Evolutionary conservation across 805 yeast species (phyloP).

Genomic region (Cephaloascus albidus): DNA sequence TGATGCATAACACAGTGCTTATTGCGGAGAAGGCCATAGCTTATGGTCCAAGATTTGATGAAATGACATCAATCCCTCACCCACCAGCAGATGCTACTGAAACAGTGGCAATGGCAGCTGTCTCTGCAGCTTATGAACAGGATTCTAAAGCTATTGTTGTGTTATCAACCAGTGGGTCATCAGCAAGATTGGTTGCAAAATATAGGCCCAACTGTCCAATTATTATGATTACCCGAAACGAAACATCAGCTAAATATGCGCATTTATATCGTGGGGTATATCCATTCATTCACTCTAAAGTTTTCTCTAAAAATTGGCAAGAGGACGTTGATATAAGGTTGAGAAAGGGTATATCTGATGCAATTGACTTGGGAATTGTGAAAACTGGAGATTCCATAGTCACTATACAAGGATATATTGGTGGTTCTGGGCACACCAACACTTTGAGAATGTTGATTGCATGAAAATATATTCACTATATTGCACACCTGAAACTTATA

Average conservation of each 20-base stretch:
- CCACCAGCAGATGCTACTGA: constrained; percentile 91
- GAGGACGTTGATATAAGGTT: constrained; percentile 93
- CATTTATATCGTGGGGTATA: constrained; percentile 98
- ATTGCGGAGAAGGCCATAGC: constrained; percentile 97
- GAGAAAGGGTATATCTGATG: constrained; percentile 86
- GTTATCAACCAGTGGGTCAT: constrained; percentile 87
- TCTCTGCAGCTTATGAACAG: constrained; percentile 93
- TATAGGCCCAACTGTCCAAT: constrained; percentile 97
- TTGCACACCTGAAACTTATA: too few species aligned
- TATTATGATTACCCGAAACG: constrained; percentile 96
- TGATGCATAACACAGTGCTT: constrained; percentile 97
- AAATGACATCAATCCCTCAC: constrained; percentile 74
- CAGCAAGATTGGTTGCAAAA: constrained; percentile 94
- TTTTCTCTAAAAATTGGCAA: constrained; percentile 77
- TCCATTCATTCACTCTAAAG: constrained; percentile 79
- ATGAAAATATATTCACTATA: constrained; percentile 26
- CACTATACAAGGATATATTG: constrained; percentile 97
- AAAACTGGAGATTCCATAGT: constrained; percentile 82
- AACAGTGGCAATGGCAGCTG: constrained; percentile 96
- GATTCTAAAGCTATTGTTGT: constrained; percentile 95
- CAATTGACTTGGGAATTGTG: constrained; percentile 78
- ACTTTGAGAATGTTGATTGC: constrained; percentile 88
- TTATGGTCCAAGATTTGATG: constrained; percentile 76
- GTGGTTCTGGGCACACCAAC: constrained; percentile 98
- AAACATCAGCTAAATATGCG: constrained; percentile 85